These are phyloP conservation scores for Fusarium redolens DNA, from an alignment of 2,329 filamentous ascomycete species.

Conservation along the genomic window DNA sequence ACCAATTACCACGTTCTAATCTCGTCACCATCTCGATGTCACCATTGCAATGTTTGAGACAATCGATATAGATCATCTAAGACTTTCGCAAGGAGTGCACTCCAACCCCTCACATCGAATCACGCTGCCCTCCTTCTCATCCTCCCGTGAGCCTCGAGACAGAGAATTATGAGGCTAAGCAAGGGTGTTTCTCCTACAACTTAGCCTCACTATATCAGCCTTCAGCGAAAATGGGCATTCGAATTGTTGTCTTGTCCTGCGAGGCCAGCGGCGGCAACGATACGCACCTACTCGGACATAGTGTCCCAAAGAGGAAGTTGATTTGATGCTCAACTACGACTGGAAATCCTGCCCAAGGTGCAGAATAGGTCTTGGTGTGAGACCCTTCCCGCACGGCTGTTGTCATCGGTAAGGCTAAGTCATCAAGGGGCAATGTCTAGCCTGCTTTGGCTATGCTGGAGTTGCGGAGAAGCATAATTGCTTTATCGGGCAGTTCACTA, in stretches of 20 bases:
- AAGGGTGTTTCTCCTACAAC: not conserved
- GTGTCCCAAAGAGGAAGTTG: conserved; percentile 41
- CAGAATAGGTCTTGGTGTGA: conserved; percentile 1
- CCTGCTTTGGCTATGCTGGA: conserved; percentile 2
- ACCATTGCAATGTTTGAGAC: not conserved
- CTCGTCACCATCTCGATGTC: not conserved
- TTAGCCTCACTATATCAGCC: conserved; percentile 1
- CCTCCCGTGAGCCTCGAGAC: not conserved
- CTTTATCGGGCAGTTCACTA: conserved; percentile 14
- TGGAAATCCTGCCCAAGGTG: not conserved
- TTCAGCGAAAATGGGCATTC: not conserved
- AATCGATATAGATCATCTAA: not conserved
- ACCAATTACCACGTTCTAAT: not conserved
- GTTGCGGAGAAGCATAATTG: conserved; percentile 13
- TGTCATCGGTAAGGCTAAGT: conserved; percentile 14
- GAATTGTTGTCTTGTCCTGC: not conserved
- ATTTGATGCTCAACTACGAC: conserved; percentile 1
- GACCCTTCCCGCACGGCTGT: conserved; percentile 17
- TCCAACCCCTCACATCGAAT: conserved; percentile 15
- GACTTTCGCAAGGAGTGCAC: not conserved
- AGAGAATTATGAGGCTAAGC: not conserved
- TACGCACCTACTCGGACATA: conserved; percentile 31
- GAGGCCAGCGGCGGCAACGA: conserved; percentile 6
- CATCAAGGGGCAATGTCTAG: conserved; percentile 6
- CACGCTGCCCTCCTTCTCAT: conserved; percentile 19